These are phyloP conservation scores for Leptographium procerum DNA, from an alignment of 2,329 filamentous ascomycete genomes.

Conservation along the genomic window DNA sequence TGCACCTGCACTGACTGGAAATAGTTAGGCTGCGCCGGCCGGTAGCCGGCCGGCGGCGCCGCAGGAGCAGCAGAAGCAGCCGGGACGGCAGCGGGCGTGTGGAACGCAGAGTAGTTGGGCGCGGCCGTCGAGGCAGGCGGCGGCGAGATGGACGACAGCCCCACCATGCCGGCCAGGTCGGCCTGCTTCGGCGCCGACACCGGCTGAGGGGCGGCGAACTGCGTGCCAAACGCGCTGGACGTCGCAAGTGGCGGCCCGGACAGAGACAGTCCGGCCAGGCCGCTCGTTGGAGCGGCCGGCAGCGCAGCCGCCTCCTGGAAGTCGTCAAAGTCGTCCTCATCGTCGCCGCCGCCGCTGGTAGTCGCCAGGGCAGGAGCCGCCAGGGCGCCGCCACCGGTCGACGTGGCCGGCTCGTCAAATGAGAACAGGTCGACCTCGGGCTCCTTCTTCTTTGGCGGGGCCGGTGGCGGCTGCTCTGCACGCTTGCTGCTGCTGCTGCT, in stretches of 20 bases:
- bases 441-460: constrained; percentile 68
- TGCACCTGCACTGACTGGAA: constrained; percentile 67
- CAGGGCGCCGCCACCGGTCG: neutral
- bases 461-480: constrained; percentile 22
- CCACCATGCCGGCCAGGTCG: constrained; percentile 69
- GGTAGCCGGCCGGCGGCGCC: constrained; percentile 46
- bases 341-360: constrained; percentile 47
- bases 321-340: constrained; percentile 94
- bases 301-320: constrained; percentile 78
- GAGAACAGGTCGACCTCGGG: constrained; percentile 89
- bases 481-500: constrained; percentile 21
- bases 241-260: constrained; percentile 34
- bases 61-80: constrained; percentile 28
- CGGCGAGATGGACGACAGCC: constrained; percentile 71
- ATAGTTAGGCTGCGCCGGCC: constrained; percentile 81
- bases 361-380: constrained; percentile 24
- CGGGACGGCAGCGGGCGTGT: constrained; percentile 29
- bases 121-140: constrained; percentile 47
- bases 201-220: constrained; percentile 74
- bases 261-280: constrained; percentile 20
- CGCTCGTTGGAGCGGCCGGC: constrained; percentile 16
- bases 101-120: constrained; percentile 54
- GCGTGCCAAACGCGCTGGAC: constrained; percentile 45
- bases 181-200: constrained; percentile 72
- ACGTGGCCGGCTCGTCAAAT: constrained; percentile 59